Percentiles rank a stretch among this genome's conserved stretches.
phyloP scores from a whole-genome alignment of 2,329 filamentous ascomycete genomes.

The Acarospora socialis region DNA sequence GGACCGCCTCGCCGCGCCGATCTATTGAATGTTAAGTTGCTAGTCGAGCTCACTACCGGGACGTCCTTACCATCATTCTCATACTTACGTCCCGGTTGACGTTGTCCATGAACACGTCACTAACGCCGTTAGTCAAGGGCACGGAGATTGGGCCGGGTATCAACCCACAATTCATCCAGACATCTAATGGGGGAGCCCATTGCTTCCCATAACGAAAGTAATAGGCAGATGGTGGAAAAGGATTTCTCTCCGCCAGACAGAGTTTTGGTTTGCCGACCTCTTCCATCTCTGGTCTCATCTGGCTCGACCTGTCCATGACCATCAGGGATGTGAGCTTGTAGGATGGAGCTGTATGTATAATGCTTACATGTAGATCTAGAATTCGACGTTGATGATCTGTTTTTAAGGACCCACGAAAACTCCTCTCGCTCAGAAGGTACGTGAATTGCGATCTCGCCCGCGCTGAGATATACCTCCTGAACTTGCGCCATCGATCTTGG shows the following conservation, averaged over 20 bases:
- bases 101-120: slow-evolving; percentile 96
- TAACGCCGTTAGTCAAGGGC: slow-evolving; percentile 18
- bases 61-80: slow-evolving; percentile 69
- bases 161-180: slow-evolving; percentile 72
- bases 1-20: slow-evolving; percentile 68
- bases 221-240: slow-evolving; percentile 87
- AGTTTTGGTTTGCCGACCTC: slow-evolving; percentile 75
- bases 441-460: slow-evolving; percentile 74
- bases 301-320: slow-evolving; percentile 40
- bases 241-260: slow-evolving; percentile 95
- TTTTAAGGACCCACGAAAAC: slow-evolving; percentile 68
- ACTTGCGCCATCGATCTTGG: slow-evolving; percentile 60
- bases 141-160: neutral
- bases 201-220: slow-evolving; percentile 90
- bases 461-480: slow-evolving; percentile 74
- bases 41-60: slow-evolving; percentile 8
- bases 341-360: slow-evolving; percentile 1
- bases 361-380: slow-evolving; percentile 57
- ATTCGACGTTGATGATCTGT: slow-evolving; percentile 62
- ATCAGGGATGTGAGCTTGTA: neutral
- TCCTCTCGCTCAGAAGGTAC: slow-evolving; percentile 76
- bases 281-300: slow-evolving; percentile 52
- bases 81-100: slow-evolving; percentile 90
- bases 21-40: slow-evolving; percentile 34
- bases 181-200: slow-evolving; percentile 94